These are phyloP conservation scores for Zasmidium citrigriseum DNA, from an alignment of 2,329 filamentous ascomycete genomes.

Conservation along the genomic window DNA sequence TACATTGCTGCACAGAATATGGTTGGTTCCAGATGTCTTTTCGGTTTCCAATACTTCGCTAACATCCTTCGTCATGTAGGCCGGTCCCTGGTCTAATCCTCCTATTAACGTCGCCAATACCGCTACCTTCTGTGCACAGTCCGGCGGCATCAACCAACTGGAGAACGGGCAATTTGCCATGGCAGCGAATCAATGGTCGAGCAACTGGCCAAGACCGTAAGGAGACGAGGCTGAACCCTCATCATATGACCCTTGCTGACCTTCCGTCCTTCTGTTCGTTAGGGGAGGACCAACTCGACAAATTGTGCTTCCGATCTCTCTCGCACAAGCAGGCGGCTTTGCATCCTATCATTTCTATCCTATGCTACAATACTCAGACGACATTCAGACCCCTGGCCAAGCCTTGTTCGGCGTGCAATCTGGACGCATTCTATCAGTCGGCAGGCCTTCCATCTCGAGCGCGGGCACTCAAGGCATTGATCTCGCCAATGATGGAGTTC, in stretches of 20 bases:
- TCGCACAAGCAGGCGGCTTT: conserved; percentile 10
- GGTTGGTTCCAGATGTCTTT: too few relatives aligned
- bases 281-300: conserved; percentile 19
- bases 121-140: conserved; percentile 22
- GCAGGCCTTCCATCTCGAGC: conserved; percentile 14
- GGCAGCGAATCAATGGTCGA: conserved; percentile 19
- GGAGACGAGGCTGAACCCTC: too few relatives aligned
- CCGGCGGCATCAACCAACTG: conserved; percentile 16
- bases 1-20: conserved; percentile 18
- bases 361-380: conserved; percentile 20
- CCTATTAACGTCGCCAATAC: conserved; percentile 18
- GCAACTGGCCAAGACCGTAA: conserved; percentile 22
- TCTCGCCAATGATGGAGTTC: conserved; percentile 19
- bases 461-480: conserved; percentile 11
- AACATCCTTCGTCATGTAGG: too few relatives aligned
- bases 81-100: conserved; percentile 18
- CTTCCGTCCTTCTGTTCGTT: too few relatives aligned
- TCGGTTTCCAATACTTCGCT: too few relatives aligned
- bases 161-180: conserved; percentile 15
- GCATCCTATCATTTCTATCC: conserved; percentile 22
- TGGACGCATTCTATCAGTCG: conserved; percentile 21
- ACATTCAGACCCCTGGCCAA: conserved; percentile 13
- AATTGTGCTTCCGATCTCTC: conserved; percentile 20
- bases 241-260: too few relatives aligned
- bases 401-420: conserved; percentile 24